These are phyloP conservation scores for Rhodotorula sp. DNA, from an alignment of 1,284 basidiomycete species.

Conservation along the genomic window DNA sequence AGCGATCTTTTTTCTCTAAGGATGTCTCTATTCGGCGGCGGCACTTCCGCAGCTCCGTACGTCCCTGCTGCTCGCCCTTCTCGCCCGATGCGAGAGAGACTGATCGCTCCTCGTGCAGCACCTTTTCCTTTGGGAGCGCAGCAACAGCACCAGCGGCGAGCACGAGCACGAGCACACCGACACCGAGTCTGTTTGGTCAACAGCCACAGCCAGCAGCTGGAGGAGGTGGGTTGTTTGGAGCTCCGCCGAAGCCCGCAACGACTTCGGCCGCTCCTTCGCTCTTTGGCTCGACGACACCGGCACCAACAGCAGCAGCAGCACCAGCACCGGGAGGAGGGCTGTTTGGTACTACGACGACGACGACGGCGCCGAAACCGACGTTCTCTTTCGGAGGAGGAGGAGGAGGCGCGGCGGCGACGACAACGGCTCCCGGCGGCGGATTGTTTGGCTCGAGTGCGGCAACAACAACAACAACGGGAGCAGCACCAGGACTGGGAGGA, in stretches of 20 bases:
- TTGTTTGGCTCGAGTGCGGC: conserved; percentile 9
- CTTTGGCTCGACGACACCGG: conserved; percentile 7
- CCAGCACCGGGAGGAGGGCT: not conserved
- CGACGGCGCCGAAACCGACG: conserved; percentile 2
- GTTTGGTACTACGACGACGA: not conserved
- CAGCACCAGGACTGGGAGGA: not conserved
- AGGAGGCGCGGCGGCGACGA: not conserved
- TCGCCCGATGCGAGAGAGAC: not conserved
- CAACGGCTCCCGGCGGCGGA: not conserved
- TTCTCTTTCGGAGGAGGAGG: conserved; percentile 23
- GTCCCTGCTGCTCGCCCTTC: not conserved
- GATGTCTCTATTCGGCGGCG: conserved; percentile 18
- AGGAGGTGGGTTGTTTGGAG: not conserved
- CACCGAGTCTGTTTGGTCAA: conserved; percentile 8
- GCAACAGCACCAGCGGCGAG: not conserved
- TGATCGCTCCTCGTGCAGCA: not conserved
- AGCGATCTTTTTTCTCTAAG: not conserved
- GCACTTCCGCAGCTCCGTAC: conserved; percentile 7
- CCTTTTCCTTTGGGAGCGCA: conserved; percentile 22
- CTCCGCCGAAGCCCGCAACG: not conserved
- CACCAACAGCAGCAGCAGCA: not conserved
- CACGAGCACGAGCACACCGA: not conserved
- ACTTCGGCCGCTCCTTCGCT: conserved; percentile 12
- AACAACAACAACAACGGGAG: not conserved
- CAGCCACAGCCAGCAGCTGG: not conserved